Evolutionary conservation across 495 filamentous ascomycete species (phyloP).

Genomic region (Chaetomium tenue): DNA sequence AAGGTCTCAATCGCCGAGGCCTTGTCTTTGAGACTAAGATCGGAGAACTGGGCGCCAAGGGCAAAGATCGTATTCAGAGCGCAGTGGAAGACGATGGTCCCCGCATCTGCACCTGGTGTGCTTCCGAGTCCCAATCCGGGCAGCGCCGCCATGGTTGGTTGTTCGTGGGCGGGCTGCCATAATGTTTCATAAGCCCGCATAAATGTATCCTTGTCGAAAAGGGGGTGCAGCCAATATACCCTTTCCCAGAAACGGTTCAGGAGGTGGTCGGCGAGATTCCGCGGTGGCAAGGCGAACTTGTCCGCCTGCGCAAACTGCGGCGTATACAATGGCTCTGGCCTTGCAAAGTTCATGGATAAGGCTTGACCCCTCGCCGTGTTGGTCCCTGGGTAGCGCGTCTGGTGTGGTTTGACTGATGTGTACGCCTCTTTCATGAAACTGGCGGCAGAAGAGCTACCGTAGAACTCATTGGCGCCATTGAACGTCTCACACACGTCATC

Average conservation of each 20-base stretch:
- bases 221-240: conserved; percentile 46
- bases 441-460: conserved; percentile 46
- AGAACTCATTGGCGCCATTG: conserved; percentile 40
- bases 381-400: not conserved
- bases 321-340: not conserved
- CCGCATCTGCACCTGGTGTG: conserved; percentile 39
- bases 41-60: conserved; percentile 46
- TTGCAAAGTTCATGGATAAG: not conserved
- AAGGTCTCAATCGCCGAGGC: conserved; percentile 42
- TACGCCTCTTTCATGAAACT: conserved; percentile 45
- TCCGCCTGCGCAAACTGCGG: conserved; percentile 17
- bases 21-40: conserved; percentile 40
- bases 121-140: conserved; percentile 42
- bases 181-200: conserved; percentile 45
- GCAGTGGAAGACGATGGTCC: conserved; percentile 46
- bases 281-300: conserved; percentile 40
- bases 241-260: conserved; percentile 44
- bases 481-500: conserved; percentile 32
- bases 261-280: conserved; percentile 47
- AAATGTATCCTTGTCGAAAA: conserved; percentile 49
- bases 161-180: conserved; percentile 36
- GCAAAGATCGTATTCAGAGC: conserved; percentile 50
- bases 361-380: not conserved
- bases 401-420: conserved; percentile 31
- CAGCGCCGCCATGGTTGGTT: conserved; percentile 19